These are phyloP conservation scores for Coemansia guatemalensis DNA, from an alignment of 192 early-diverging fungal genomes.

Conservation along the genomic window DNA sequence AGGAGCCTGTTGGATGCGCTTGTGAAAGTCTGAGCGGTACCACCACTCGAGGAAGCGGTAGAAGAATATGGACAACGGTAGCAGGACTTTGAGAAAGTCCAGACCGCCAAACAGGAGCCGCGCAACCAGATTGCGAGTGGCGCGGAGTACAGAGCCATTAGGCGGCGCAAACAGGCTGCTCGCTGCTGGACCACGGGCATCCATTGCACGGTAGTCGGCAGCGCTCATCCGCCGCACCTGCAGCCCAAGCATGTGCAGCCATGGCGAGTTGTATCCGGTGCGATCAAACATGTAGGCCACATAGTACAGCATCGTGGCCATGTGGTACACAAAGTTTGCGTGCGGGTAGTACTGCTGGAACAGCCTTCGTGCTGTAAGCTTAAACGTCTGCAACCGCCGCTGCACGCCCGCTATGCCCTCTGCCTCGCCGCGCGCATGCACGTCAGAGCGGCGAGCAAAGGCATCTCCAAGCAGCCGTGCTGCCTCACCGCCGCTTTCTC, in stretches of 20 bases:
- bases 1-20: slow-evolving; percentile 49
- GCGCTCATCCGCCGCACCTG: slow-evolving; percentile 76
- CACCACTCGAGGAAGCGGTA: slow-evolving; percentile 97
- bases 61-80: slow-evolving; percentile 91
- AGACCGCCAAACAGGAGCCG: slow-evolving; percentile 55
- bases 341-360: slow-evolving; percentile 72
- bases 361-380: slow-evolving; percentile 20
- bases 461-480: slow-evolving; percentile 65
- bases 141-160: slow-evolving; percentile 40
- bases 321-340: slow-evolving; percentile 67
- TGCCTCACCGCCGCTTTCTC: slow-evolving; percentile 53
- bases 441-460: slow-evolving; percentile 20
- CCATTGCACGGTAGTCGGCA: slow-evolving; percentile 66
- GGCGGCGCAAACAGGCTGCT: slow-evolving; percentile 45
- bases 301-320: slow-evolving; percentile 65
- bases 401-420: background rate
- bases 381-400: slow-evolving; percentile 5
- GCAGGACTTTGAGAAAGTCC: slow-evolving; percentile 69
- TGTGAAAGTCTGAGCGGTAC: slow-evolving; percentile 83
- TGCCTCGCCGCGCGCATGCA: background rate
- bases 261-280: slow-evolving; percentile 80
- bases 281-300: slow-evolving; percentile 83
- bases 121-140: slow-evolving; percentile 50
- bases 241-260: slow-evolving; percentile 77
- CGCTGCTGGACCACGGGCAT: slow-evolving; percentile 43